Percentiles rank a stretch among this genome's conserved stretches.
phyloP scores from a whole-genome alignment of 139 green algal species.

The Nannochloris sp. region DNA sequence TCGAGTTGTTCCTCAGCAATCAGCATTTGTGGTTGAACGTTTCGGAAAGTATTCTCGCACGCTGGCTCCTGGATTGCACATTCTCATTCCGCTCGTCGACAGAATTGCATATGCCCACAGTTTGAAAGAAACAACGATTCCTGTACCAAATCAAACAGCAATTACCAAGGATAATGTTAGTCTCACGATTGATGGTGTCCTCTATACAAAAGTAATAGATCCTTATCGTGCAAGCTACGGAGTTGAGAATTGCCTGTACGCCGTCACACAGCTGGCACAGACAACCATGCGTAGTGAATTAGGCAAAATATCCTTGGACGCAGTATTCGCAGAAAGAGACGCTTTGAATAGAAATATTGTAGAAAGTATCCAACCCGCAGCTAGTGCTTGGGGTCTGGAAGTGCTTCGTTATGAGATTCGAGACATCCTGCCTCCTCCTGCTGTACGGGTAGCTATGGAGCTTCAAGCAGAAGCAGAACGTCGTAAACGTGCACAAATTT shows the following conservation, averaged over 20 bases:
- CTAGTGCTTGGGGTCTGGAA: slow-evolving; percentile 84
- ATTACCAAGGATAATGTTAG: slow-evolving; percentile 98
- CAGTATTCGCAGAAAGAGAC: slow-evolving; percentile 91
- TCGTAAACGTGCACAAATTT: slow-evolving; percentile 76
- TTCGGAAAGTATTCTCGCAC: slow-evolving; percentile 83
- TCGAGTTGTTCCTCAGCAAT: slow-evolving; percentile 86
- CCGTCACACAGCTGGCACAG: slow-evolving; percentile 90
- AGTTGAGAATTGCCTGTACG: slow-evolving; percentile 88
- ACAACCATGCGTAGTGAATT: slow-evolving; percentile 94
- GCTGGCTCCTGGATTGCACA: slow-evolving; percentile 79
- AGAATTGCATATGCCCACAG: slow-evolving; percentile 76
- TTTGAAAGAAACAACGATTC: slow-evolving; percentile 86
- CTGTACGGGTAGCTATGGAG: slow-evolving; percentile 84
- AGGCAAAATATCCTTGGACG: slow-evolving; percentile 96
- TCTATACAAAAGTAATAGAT: slow-evolving; percentile 94
- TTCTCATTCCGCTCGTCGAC: slow-evolving; percentile 90
- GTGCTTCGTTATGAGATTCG: slow-evolving; percentile 87
- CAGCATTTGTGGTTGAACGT: slow-evolving; percentile 62
- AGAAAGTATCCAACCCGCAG: slow-evolving; percentile 43
- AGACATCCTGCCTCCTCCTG: slow-evolving; percentile 85
- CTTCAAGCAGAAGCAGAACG: slow-evolving; percentile 95
- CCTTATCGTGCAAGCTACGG: slow-evolving; percentile 81
- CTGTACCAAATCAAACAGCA: slow-evolving; percentile 77
- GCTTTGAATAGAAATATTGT: slow-evolving; percentile 89
- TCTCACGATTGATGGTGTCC: slow-evolving; percentile 93